These are phyloP conservation scores for Moesziomyces globuligerus DNA, from an alignment of 1,284 basidiomycete species.

Conservation along the genomic window DNA sequence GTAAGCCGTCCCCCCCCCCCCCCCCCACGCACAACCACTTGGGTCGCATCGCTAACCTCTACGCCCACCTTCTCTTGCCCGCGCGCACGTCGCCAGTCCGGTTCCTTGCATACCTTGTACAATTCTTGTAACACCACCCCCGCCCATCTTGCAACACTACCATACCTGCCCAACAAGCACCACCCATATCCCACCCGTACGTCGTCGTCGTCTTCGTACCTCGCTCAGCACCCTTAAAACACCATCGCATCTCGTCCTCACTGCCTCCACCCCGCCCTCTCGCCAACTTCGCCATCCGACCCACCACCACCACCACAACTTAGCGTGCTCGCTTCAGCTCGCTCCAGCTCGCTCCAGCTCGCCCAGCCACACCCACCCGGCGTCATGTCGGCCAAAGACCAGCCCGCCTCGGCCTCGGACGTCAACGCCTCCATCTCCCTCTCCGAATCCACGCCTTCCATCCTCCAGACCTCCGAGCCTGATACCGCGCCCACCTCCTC, in stretches of 20 bases:
- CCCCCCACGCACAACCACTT: neutral
- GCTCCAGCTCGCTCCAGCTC: too few relatives aligned
- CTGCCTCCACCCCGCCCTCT: too few relatives aligned
- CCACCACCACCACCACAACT: too few relatives aligned
- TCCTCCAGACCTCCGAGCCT: constrained; percentile 21
- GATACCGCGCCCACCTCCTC: constrained; percentile 31
- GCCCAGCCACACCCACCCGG: too few relatives aligned
- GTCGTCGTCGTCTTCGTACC: too few relatives aligned
- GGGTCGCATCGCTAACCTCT: constrained; percentile 4
- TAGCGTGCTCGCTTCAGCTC: too few relatives aligned
- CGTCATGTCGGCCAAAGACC: constrained; percentile 23
- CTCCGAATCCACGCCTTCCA: constrained; percentile 44
- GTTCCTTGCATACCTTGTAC: constrained; percentile 46
- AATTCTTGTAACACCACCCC: constrained; percentile 49
- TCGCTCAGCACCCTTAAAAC: too few relatives aligned
- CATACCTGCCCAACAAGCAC: neutral
- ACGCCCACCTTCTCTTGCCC: neutral
- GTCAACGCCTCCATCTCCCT: constrained; percentile 19
- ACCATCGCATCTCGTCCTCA: too few relatives aligned
- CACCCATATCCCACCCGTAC: too few relatives aligned
- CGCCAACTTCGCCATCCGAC: too few relatives aligned
- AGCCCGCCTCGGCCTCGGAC: constrained; percentile 8
- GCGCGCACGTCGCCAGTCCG: constrained; percentile 28
- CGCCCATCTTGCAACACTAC: constrained; percentile 30
- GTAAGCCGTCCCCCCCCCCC: constrained; percentile 4